Conservation (phyloP, 176 grass and related monocot genomes). For the Paspalum vaginatum region DNA sequence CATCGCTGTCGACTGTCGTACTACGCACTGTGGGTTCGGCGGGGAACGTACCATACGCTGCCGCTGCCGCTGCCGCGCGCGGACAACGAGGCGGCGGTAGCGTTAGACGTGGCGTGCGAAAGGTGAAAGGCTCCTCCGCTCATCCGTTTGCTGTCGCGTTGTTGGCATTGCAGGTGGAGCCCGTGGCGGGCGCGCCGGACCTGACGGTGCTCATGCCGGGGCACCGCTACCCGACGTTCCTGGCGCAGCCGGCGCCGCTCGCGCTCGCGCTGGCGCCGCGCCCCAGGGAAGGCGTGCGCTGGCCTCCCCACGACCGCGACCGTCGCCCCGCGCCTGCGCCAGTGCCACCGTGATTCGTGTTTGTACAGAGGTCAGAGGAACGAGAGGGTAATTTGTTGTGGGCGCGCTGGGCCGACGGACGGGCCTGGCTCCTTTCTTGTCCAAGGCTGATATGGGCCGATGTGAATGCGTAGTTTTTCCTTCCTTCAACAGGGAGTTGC, state of each 20-base stretch:
- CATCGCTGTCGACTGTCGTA: too few relatives aligned
- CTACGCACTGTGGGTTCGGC: too few relatives aligned
- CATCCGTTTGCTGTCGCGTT: neutral
- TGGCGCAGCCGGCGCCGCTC: conserved; percentile 87
- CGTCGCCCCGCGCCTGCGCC: neutral
- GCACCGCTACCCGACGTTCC: conserved; percentile 82
- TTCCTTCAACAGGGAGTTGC: neutral
- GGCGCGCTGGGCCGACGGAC: neutral
- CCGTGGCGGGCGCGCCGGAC: conserved; percentile 17
- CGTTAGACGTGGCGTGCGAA: too few relatives aligned
- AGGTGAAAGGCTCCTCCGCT: neutral
- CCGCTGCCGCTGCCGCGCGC: neutral
- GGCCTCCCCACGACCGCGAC: conserved; percentile 56
- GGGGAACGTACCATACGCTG: too few relatives aligned
- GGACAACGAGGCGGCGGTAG: too few relatives aligned
- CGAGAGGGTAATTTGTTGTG: neutral
- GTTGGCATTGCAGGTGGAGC: conserved; percentile 42
- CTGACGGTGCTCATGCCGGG: conserved; percentile 96
- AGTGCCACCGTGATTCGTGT: conserved; percentile 32
- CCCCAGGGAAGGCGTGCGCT: conserved; percentile 67
- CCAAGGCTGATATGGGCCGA: neutral
- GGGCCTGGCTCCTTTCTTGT: neutral
- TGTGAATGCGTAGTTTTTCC: neutral
- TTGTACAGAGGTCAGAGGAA: conserved; percentile 7
- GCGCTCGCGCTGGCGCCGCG: too few relatives aligned